Evolutionary conservation across 2,329 filamentous ascomycete species (phyloP), one percentile per base, ranked within the genome.

Genomic region (Epichloe typhina): DNA sequence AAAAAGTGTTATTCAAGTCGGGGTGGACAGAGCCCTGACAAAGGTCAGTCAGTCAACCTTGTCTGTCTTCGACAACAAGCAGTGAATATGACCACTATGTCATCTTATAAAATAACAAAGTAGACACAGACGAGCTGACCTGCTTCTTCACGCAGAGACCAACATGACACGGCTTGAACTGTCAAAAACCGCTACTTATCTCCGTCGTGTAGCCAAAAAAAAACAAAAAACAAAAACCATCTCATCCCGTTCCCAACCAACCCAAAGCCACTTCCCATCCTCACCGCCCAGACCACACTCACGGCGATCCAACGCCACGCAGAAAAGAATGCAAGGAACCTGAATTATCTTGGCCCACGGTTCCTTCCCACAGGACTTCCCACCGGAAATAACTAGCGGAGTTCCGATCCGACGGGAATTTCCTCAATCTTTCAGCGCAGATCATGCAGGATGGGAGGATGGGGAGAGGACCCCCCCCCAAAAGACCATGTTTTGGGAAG

Each of bases 341-440:
- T n/a, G 43, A 15, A 13, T 13, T 5, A 43, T 23, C 41, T 31
- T 31, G 26, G 26, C 26, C 26, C 26, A 31, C 26, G 26, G 8
- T 31, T 23, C 26, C 26, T 31, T 31, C 26, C 8, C 26, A 31
- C 26, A 31, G 26, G 7, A 31, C 8, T 31, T 31, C 26, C 26
- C 26, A 31, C 26, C 8, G 26, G 8, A 31, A 31, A 0, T 9
- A 31, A 31, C 7, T 31, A 26, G 23, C 23, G 23, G 23, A 7
- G 6, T 26, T 26, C 23, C 23, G 23, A 26, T 26, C 23, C 23
- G 6, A 26, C n/a, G 53, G 48, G 48, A 31, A 49, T 54, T 57
- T 56, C 39, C 47, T 57, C 62, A 58, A 62, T 63, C 57, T 52
- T 49, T 56, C 51, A 58, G 57, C 50, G 54, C 19, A 55, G 55